Conservation (phyloP, 306 rosid species). For the Fagus crenata region DNA sequence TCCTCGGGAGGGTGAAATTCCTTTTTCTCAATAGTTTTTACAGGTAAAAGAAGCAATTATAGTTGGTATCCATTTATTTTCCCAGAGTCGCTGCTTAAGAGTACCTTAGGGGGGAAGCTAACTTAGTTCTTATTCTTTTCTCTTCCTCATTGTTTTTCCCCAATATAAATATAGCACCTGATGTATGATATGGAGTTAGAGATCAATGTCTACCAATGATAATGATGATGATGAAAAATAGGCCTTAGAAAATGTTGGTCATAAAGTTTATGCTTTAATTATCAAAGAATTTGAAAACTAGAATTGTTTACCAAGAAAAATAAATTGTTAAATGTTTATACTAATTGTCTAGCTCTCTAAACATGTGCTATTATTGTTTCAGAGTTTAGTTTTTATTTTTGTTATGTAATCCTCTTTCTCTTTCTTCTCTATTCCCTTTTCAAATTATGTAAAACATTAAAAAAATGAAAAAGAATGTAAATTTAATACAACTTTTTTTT, state of each 20-base stretch:
- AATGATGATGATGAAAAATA: not conserved
- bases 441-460: not conserved
- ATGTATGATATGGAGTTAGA: not conserved
- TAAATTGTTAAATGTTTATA: not conserved
- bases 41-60: not conserved
- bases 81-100: not conserved
- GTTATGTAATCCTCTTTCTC: not conserved
- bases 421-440: not conserved
- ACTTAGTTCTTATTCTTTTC: not conserved
- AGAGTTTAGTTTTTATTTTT: not conserved
- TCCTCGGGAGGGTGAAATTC: conserved; percentile 55
- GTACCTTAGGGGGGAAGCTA: not conserved
- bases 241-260: conserved; percentile 1
- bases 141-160: not conserved
- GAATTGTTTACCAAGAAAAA: not conserved
- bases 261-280: not conserved
- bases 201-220: not conserved
- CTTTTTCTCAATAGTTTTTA: not conserved
- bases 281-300: not conserved
- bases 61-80: not conserved
- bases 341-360: not conserved
- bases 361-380: not conserved
- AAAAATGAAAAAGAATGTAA: too few relatives aligned
- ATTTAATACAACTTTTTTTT: too few relatives aligned
- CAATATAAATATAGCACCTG: not conserved